A percentile compares a stretch with the other conserved stretches of the same genome.
These are phyloP conservation scores for Besnoitia besnoiti DNA, from an alignment of 169 alveolate species.

Conservation along the genomic window DNA sequence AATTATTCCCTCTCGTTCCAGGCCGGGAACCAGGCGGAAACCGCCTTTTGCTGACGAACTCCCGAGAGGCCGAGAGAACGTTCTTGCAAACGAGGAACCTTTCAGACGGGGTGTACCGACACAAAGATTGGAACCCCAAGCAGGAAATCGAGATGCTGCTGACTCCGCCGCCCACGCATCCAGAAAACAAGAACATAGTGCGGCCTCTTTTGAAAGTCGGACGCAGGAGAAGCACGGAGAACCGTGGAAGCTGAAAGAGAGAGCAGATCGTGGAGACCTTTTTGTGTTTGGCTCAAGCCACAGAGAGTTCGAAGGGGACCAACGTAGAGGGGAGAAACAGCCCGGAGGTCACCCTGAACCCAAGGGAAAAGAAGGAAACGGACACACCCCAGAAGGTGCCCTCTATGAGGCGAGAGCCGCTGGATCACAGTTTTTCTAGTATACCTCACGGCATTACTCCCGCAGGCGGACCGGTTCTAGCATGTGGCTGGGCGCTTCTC, in stretches of 20 bases:
- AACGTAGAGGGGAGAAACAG: neutral
- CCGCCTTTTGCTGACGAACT: neutral
- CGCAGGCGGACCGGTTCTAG: too few relatives aligned
- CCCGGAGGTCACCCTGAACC: neutral
- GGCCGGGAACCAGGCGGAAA: neutral
- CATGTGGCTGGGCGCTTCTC: too few relatives aligned
- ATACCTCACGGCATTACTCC: too few relatives aligned
- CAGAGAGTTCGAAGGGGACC: neutral
- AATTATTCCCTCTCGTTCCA: neutral
- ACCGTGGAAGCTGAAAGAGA: neutral
- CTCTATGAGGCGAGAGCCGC: too few relatives aligned
- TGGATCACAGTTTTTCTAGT: too few relatives aligned
- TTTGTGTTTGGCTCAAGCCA: neutral
- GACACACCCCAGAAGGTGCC: too few relatives aligned
- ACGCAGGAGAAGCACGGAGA: neutral
- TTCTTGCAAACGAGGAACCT: neutral
- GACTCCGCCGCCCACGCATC: neutral
- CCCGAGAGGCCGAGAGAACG: neutral
- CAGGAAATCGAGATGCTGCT: neutral
- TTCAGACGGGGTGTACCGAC: neutral
- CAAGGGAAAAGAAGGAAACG: too few relatives aligned
- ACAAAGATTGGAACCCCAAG: neutral
- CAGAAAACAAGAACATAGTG: neutral
- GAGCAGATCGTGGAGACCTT: neutral
- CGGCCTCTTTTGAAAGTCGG: neutral